Conservation (phyloP, 106 monocot genomes). For the Phalaenopsis equestris region DNA sequence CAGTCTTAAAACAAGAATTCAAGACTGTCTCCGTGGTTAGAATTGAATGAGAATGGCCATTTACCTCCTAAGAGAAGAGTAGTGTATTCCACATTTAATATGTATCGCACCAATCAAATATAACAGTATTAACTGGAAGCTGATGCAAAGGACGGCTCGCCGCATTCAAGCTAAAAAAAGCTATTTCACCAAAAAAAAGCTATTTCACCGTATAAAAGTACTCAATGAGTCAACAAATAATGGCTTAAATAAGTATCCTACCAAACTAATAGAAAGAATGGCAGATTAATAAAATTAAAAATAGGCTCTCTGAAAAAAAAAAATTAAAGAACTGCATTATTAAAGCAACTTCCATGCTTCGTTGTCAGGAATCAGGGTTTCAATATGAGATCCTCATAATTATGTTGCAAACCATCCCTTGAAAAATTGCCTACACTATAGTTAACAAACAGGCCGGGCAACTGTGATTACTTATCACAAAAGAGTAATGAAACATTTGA, state of each 20-base stretch:
- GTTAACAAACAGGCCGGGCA: too few species aligned
- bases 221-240: too few species aligned
- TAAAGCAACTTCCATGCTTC: not conserved
- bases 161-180: not conserved
- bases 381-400: not conserved
- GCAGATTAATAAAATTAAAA: too few species aligned
- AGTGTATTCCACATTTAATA: not conserved
- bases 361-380: too few species aligned
- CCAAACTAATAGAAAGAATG: too few species aligned
- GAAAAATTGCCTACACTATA: too few species aligned
- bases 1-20: not conserved
- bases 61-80: not conserved
- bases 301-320: not conserved
- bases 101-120: not conserved
- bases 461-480: too few species aligned
- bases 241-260: too few species aligned
- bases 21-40: not conserved
- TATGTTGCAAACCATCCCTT: not conserved
- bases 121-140: too few species aligned
- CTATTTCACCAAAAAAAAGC: not conserved
- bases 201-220: too few species aligned
- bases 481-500: not conserved
- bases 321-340: not conserved
- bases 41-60: not conserved
- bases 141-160: not conserved